Percentiles rank a stretch among this genome's conserved stretches.
Conservation (phyloP, 805 yeast genomes). For the Candida xiaguanensis region DNA sequence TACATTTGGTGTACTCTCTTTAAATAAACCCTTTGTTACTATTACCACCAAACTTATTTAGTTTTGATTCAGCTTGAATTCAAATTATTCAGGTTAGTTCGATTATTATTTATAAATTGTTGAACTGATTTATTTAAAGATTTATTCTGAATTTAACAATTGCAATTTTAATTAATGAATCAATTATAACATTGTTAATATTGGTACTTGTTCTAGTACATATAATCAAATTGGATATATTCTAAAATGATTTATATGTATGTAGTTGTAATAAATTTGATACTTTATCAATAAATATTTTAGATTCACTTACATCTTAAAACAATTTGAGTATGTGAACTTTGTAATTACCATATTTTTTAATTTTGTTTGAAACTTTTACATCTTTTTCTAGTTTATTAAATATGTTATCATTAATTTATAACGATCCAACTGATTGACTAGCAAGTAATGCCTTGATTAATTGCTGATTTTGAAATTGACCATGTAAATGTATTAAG, state of each 20-base stretch:
- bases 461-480: constrained; percentile 32
- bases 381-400: constrained; percentile 36
- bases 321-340: constrained; percentile 40
- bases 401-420: constrained; percentile 13
- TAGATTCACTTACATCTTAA: constrained; percentile 35
- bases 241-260: constrained; percentile 9
- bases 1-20: constrained; percentile 34
- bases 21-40: constrained; percentile 29
- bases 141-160: background rate
- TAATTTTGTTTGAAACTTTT: constrained; percentile 28
- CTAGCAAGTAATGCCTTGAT: constrained; percentile 35
- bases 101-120: constrained; percentile 3
- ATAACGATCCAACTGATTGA: constrained; percentile 43
- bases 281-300: constrained; percentile 14
- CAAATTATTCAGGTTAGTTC: constrained; percentile 16
- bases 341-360: constrained; percentile 33
- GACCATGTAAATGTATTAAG: constrained; percentile 26
- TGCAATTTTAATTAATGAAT: constrained; percentile 19
- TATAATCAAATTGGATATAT: constrained; percentile 19
- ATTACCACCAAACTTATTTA: constrained; percentile 34
- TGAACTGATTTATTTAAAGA: constrained; percentile 4
- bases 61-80: constrained; percentile 15
- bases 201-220: constrained; percentile 22
- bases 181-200: constrained; percentile 24
- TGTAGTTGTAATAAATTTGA: constrained; percentile 14